Base-by-base conservation (phyloP, 768 basidiomycete species). In the Clavulina sp. region DNA sequence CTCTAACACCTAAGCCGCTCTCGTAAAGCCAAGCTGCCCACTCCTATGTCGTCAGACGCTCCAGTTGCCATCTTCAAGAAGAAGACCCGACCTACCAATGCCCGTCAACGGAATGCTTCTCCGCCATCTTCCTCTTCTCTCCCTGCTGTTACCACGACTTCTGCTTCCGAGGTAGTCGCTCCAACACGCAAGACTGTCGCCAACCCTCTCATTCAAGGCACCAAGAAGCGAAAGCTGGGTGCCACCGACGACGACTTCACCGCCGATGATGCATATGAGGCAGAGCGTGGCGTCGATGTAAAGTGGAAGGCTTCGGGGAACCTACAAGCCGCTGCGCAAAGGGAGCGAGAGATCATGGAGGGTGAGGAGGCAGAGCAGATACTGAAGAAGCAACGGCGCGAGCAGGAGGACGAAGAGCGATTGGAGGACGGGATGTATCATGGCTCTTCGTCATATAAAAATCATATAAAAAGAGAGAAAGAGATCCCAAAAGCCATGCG, bases 401-500 rank as follows among this genome's bases (percentile, higher is more conserved):
- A 73, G 2, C 73, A 74, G 18, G 79, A 80, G 30, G 73, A 70
- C n/a, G 71, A 70, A 32, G 69, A 75, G 0, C 75, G 78, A 0
- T 54, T 57, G 5, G 81, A 89, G 54, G 87, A 92, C 64, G 89
- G 89, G 4, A 62, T 86, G 60, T 97, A 97, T 62, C 77, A 73
- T 49, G 93, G 93, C 2, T 76, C 84, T 63, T 78, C 75, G 41
- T 84, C 79, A 7, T 95, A 93, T 68, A 73, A 77, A 57, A 73
- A 70, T 51, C 85, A 86, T 59, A 65, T 93, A 60, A 80, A 81
- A 67, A 87, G 84, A 68, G 77, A 81, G 60, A 24, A 24, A 13
- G 84, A 89, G 61, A 63, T 88, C 5, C 84, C 88, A 2, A 91
- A 89, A 64, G 78, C 82, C 18, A 91, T 91, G 81, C 77, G 81